Evolutionary conservation across 164 flowering plant genomes (phyloP).

Genomic region (Saururus chinensis): DNA sequence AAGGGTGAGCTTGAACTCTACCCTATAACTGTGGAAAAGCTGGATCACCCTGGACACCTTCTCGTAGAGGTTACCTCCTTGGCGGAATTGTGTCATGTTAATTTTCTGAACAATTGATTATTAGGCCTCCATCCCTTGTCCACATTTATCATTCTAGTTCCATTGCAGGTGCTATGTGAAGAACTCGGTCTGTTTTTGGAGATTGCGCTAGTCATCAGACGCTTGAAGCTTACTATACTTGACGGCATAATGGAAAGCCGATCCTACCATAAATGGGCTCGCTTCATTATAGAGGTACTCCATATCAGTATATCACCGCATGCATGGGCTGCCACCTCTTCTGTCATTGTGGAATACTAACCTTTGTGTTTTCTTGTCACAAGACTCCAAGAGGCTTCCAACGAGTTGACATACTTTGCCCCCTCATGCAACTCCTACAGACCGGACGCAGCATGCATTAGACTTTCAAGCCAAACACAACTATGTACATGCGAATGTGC

Average conservation of each 20-base stretch:
- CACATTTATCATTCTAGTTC: not conserved
- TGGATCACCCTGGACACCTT: constrained; percentile 23
- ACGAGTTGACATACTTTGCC: constrained; percentile 71
- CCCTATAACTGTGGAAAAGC: constrained; percentile 19
- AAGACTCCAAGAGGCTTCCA: constrained; percentile 62
- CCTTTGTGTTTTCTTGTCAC: not conserved
- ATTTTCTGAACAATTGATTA: not conserved
- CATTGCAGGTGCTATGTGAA: constrained; percentile 59
- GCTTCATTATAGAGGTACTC: constrained; percentile 67
- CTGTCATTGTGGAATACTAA: not conserved
- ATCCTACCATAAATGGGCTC: constrained; percentile 46
- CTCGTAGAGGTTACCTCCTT: constrained; percentile 22
- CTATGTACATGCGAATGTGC: no score
- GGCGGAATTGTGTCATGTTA: not conserved
- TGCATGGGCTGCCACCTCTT: not conserved
- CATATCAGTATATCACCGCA: no score
- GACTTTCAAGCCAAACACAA: no score
- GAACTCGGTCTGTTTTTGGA: constrained; percentile 61
- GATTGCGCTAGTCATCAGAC: constrained; percentile 63
- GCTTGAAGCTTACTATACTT: constrained; percentile 50
- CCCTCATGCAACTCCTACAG: constrained; percentile 65
- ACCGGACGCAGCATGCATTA: not conserved
- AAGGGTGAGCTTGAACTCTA: constrained; percentile 10
- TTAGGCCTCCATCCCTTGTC: not conserved
- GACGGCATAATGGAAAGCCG: constrained; percentile 53